Percentiles rank a stretch among this genome's conserved stretches.
Conservation (phyloP, 306 rosid genomes). For the Prinsepia uniflora region DNA sequence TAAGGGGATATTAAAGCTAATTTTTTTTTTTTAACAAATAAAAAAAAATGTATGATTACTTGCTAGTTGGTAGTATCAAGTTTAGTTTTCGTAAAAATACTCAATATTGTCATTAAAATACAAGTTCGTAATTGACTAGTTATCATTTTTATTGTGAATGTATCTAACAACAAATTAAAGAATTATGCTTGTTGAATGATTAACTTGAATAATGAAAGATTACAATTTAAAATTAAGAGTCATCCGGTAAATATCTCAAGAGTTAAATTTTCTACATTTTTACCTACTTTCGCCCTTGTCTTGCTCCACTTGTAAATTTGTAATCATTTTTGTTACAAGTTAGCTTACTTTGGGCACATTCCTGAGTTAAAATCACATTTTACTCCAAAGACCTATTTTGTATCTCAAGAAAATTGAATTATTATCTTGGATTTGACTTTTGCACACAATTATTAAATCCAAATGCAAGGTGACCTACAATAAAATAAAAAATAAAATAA, state of each 20-base stretch:
- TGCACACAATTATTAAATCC: neutral
- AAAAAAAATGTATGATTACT: too few relatives aligned
- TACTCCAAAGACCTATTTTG: neutral
- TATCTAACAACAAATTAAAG: neutral
- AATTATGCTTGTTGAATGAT: too few relatives aligned
- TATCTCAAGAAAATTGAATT: neutral
- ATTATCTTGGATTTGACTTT: slow-evolving; percentile 13
- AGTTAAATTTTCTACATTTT: too few relatives aligned
- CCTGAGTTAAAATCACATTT: neutral
- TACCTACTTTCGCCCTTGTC: accelerated
- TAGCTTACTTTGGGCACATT: neutral
- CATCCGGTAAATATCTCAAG: too few relatives aligned
- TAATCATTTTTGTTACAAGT: neutral
- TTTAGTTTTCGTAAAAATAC: too few relatives aligned
- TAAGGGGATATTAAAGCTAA: too few relatives aligned
- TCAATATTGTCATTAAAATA: too few relatives aligned
- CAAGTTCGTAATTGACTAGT: too few relatives aligned
- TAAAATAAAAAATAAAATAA: neutral
- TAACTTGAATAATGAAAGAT: too few relatives aligned
- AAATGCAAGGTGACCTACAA: neutral
- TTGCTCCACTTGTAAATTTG: slow-evolving; percentile 8
- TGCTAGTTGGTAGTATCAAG: too few relatives aligned
- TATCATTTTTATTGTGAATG: neutral
- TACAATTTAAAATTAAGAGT: too few relatives aligned
- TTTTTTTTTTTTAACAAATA: too few relatives aligned